phyloP scores from a whole-genome alignment of 345 rosid species.

The Murraya koenigii region DNA sequence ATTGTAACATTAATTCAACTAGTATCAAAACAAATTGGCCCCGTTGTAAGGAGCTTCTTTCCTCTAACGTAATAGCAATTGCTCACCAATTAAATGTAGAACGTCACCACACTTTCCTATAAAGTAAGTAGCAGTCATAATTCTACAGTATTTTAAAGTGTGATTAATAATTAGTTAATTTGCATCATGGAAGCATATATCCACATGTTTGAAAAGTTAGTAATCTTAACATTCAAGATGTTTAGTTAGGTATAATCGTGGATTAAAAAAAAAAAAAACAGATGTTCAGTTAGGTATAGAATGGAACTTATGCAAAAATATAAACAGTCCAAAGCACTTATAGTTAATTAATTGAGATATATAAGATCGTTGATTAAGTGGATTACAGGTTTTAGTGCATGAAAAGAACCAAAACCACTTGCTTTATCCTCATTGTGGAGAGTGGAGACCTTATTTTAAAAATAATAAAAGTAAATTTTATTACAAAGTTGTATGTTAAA shows the following conservation, averaged over 20 bases:
- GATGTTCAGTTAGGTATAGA: constrained; percentile 6
- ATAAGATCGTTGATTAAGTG: neutral
- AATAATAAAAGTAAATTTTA: neutral
- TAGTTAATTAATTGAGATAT: neutral
- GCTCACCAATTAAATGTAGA: no score
- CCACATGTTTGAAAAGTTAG: neutral
- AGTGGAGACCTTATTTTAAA: constrained; percentile 16
- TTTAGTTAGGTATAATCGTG: neutral
- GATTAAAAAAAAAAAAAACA: no score
- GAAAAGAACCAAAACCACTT: constrained; percentile 23
- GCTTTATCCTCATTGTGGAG: constrained; percentile 36
- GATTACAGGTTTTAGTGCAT: constrained; percentile 14
- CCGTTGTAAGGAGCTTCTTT: no score
- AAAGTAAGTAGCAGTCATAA: neutral
- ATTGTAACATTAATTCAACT: no score
- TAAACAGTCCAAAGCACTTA: constrained; percentile 3
- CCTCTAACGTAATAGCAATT: no score
- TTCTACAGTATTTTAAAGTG: neutral
- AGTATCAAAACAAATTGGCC: no score
- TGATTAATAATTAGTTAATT: neutral
- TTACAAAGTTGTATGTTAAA: neutral
- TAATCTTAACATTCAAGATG: neutral
- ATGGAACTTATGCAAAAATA: constrained; percentile 18
- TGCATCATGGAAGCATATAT: neutral
- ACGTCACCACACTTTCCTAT: no score